These are phyloP conservation scores for Aspergillus novoparasiticus DNA, from an alignment of 2,329 filamentous ascomycete genomes.

Conservation along the genomic window DNA sequence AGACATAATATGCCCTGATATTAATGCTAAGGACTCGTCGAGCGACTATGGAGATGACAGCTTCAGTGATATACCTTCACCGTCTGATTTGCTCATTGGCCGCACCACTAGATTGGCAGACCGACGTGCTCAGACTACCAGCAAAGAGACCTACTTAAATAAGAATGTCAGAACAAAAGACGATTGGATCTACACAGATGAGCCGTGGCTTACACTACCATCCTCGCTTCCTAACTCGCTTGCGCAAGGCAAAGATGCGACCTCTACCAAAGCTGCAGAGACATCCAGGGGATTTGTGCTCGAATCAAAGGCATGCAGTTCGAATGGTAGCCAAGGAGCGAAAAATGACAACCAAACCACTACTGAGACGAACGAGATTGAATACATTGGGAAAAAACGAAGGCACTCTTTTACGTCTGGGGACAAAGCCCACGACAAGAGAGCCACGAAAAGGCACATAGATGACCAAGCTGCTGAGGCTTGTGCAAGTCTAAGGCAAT, in stretches of 20 bases:
- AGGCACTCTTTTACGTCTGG: neutral
- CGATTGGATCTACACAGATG: conserved; percentile 1
- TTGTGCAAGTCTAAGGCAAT: neutral
- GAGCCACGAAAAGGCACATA: neutral
- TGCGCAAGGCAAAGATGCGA: neutral
- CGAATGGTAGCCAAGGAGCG: neutral
- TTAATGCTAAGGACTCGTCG: conserved; percentile 22
- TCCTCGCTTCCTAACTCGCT: neutral
- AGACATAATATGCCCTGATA: conserved; percentile 6
- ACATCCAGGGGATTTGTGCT: neutral
- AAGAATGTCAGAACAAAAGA: neutral
- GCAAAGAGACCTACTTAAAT: neutral
- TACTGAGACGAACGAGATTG: neutral
- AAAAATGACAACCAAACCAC: neutral
- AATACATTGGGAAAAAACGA: neutral
- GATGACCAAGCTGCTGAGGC: neutral
- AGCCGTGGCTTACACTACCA: neutral
- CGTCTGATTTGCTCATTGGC: conserved; percentile 32
- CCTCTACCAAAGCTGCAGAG: neutral
- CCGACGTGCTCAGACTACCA: neutral
- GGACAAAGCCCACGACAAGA: neutral
- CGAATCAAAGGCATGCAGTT: neutral
- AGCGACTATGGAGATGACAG: conserved; percentile 38
- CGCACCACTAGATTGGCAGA: neutral
- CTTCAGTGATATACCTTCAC: conserved; percentile 43